Evolutionary conservation across 352 stramenopile species (phyloP), one percentile per base, ranked within the genome.

Genomic region (Pythium phragmiticola): DNA sequence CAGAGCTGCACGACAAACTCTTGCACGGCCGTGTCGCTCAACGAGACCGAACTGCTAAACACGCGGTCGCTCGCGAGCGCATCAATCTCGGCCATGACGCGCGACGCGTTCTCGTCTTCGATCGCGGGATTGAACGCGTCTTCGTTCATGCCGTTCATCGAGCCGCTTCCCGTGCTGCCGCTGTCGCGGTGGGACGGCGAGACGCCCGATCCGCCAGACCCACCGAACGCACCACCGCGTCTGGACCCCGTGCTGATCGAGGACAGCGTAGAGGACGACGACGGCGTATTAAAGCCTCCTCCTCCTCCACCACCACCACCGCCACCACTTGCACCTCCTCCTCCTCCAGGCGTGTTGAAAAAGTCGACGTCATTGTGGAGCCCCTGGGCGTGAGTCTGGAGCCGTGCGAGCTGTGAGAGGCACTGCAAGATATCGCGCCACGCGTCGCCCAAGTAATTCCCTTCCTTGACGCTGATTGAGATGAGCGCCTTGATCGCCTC

Each of bases 401-500:
- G 88, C 23, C 97, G 86, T n/a, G 96, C 95, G 33, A 99, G 80
- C 72, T 99, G 96, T 5, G 95, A 99, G 58, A 99, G 97, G 66
- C 94, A 98, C 66, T 98, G 95, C 23, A 99, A 72, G 54, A 99
- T 97, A 36, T 94, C 85, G 34, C 86, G 81, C 98, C 98, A 99
- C 46, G 92, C 97, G 63, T 99, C 96, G 23, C 91, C 92, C 13
- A 99, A 79, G 68, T 98, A 97, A 72, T 99, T 97, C 42, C 96
- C 96, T 70, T 99, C 97, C 64, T 98, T 96, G 11, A 99, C 85
- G 9, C 96, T 97, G 70, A 99, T 97, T 12, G 85, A 96, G 19
- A 99, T 88, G 4, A 99, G 77, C 46, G 97, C 96, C 59, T 97
- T 92, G 71, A 99, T 98, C 41, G 95, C 97, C 53, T 98, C 94